Evolutionary conservation across 2,329 filamentous ascomycete species (phyloP).

Genomic region (Chaetoscypha palmicola): DNA sequence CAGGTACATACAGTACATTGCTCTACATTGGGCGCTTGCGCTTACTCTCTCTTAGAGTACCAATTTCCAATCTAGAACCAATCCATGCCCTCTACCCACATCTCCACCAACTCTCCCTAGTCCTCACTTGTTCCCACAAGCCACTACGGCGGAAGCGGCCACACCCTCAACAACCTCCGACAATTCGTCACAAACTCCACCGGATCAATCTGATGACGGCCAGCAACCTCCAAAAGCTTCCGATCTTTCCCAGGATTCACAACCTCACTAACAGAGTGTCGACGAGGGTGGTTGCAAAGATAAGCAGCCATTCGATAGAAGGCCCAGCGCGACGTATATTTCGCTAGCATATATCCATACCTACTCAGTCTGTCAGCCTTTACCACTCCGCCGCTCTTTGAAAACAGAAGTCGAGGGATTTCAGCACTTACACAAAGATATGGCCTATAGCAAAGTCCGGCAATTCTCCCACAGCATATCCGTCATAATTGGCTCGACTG

Average conservation of each 20-base stretch:
- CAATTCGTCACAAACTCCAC: not conserved
- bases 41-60: too few species aligned
- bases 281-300: slow-evolving; percentile 23
- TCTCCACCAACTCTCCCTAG: too few species aligned
- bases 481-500: slow-evolving; percentile 32
- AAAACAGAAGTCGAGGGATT: too few species aligned
- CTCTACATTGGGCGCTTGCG: too few species aligned
- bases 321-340: slow-evolving; percentile 32
- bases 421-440: slow-evolving; percentile 24
- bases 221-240: not conserved
- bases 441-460: slow-evolving; percentile 10
- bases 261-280: slow-evolving; percentile 4
- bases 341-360: slow-evolving; percentile 36
- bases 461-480: slow-evolving; percentile 25
- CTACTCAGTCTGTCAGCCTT: too few species aligned
- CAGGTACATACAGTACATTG: too few species aligned
- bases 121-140: not conserved
- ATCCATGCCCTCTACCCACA: too few species aligned
- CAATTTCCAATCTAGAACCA: too few species aligned
- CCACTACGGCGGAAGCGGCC: not conserved
- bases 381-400: too few species aligned
- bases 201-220: not conserved
- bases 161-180: not conserved
- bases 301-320: slow-evolving; percentile 31
- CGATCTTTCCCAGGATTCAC: not conserved